phyloP scores from a whole-genome alignment of 257 asterid species.

The Lycium ferocissimum region DNA sequence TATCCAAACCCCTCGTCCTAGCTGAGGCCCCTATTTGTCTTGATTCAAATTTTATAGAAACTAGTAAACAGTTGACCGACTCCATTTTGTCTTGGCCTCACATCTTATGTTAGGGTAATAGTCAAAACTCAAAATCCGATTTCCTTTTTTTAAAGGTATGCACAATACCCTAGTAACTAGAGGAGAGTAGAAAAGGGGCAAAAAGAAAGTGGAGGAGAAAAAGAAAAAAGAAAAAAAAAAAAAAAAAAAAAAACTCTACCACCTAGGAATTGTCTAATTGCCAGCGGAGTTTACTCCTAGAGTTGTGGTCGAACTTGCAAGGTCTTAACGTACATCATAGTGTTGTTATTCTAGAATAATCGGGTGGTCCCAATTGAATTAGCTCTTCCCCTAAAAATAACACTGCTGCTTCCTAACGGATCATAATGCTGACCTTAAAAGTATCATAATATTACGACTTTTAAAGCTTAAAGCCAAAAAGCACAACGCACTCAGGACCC shows the following conservation, averaged over 20 bases:
- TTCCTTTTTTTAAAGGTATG: not conserved
- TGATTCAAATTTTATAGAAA: not conserved
- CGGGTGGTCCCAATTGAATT: constrained; percentile 50
- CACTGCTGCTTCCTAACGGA: not conserved
- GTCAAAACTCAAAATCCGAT: not conserved
- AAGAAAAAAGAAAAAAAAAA: not conserved
- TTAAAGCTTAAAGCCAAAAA: not conserved
- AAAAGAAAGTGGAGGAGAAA: not conserved
- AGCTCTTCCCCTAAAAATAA: constrained; percentile 36
- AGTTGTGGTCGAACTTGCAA: constrained; percentile 39
- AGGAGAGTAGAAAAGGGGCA: not conserved
- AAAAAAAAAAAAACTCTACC: not conserved
- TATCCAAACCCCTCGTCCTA: no score
- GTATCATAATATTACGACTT: constrained; percentile 2
- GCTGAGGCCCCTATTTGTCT: not conserved
- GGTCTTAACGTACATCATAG: constrained; percentile 28
- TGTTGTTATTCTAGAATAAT: constrained; percentile 54
- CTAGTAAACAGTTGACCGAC: not conserved
- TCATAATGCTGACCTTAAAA: not conserved
- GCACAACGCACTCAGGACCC: not conserved
- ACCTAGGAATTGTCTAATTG: constrained; percentile 20
- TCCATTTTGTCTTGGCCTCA: not conserved
- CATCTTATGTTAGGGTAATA: not conserved
- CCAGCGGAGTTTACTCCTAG: constrained; percentile 29
- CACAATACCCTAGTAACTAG: not conserved